These are phyloP conservation scores for Claviceps sp. DNA, from an alignment of 2,329 filamentous ascomycete genomes.

Conservation along the genomic window DNA sequence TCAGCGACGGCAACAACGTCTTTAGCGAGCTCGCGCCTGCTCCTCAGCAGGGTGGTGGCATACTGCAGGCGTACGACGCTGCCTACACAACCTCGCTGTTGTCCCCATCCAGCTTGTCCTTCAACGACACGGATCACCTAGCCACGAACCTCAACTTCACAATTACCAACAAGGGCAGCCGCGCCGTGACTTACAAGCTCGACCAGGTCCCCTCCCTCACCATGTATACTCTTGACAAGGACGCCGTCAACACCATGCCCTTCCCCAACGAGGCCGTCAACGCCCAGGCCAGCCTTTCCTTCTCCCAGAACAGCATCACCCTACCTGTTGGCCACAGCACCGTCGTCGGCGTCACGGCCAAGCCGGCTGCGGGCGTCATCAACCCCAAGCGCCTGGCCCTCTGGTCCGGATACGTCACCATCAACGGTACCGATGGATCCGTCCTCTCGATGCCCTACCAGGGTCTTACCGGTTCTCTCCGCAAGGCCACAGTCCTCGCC, in stretches of 20 bases:
- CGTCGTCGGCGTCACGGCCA: conserved; percentile 31
- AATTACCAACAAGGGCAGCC: conserved; percentile 38
- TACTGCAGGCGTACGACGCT: conserved; percentile 46
- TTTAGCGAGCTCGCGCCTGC: conserved; percentile 36
- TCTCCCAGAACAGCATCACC: conserved; percentile 30
- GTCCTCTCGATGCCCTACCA: conserved; percentile 26
- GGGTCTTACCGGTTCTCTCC: conserved; percentile 22
- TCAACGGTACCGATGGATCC: conserved; percentile 25
- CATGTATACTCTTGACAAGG: conserved; percentile 32
- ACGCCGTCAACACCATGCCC: conserved; percentile 20
- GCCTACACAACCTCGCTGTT: conserved; percentile 39
- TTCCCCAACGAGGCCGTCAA: conserved; percentile 32
- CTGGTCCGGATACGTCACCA: conserved; percentile 28
- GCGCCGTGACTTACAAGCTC: conserved; percentile 37
- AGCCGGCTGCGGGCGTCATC: conserved; percentile 23
- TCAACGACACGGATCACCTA: conserved; percentile 50
- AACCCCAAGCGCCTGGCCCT: conserved; percentile 24
- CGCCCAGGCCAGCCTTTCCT: conserved; percentile 27
- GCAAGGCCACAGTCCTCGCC: conserved; percentile 11
- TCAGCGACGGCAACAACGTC: conserved; percentile 27
- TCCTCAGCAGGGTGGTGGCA: conserved; percentile 45
- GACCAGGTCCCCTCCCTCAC: conserved; percentile 35
- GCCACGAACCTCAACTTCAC: conserved; percentile 33
- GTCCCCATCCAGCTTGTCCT: conserved; percentile 40
- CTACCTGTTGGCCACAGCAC: conserved; percentile 27